Base-by-base conservation (phyloP, 768 basidiomycete species). In the Scleroderma bovista region DNA sequence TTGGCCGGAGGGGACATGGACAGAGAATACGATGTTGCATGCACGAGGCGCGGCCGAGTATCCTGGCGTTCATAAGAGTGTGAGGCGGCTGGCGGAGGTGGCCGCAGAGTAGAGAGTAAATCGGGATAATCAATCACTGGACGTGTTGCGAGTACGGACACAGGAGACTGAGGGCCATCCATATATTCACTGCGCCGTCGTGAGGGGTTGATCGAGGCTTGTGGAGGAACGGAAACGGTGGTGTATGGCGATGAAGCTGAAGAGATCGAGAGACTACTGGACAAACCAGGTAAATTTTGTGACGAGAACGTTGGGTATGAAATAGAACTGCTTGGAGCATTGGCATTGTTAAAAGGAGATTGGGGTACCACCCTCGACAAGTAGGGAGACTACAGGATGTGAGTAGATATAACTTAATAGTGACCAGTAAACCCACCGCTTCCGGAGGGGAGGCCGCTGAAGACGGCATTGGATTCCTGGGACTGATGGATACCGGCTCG, bases 121-220 rank as follows among this genome's bases (percentile, higher is more conserved):
- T 86, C 80, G 6, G 93, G 92, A 59, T 95, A 95, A 61, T 90
- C 90, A 46, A 94, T 86, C 2, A 79, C 66, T 3, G 77, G 66
- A 23, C 80, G 77, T 26, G 67, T 57, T 22, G 68, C 49, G 47
- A 80, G 66, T 19, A 72, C 69, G 2, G 77, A 73, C 26, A 81
- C 61, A 5, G 83, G 78, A 59, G 85, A 77, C 58, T 83, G 82
- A 6, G 83, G 79, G 60, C 87, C 90, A 63, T 93, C 89, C 42
- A 90, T 70, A 60, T 83, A 92, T 55, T 93, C 88, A 55, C 81
- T 86, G 41, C 78, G 67, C 48, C 88, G 81, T 49, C 88, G 75
- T 16, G 85, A 84, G 23, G 85, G 82, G 57, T 90, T 90, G 54
- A 92, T 83, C 24, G 92, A 90, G 10, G 89, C 90, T 64, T 82